Conservation (phyloP, 768 basidiomycete genomes). For the Hebeloma cylindrosporum region DNA sequence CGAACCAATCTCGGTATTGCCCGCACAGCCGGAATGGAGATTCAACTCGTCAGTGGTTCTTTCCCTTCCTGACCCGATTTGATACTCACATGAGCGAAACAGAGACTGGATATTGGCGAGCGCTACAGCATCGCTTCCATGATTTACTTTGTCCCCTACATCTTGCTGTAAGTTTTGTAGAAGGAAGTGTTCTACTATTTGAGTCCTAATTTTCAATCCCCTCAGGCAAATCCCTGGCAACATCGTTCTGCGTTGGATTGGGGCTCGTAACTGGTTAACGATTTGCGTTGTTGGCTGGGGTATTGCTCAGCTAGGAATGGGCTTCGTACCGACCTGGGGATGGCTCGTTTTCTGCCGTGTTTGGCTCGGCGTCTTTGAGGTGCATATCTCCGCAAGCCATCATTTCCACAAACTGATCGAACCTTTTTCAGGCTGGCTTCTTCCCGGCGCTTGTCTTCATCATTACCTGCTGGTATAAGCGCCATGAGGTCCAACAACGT, state of each 20-base stretch:
- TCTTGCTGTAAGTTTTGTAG: constrained; percentile 28
- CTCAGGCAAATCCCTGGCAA: constrained; percentile 37
- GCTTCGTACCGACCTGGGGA: constrained; percentile 30
- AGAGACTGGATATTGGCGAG: constrained; percentile 31
- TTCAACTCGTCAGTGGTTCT: constrained; percentile 26
- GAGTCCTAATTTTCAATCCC: constrained; percentile 28
- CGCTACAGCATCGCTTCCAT: constrained; percentile 35
- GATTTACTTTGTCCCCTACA: constrained; percentile 38
- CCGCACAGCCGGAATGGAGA: constrained; percentile 36
- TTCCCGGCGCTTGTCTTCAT: constrained; percentile 43
- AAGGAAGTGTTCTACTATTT: constrained; percentile 18
- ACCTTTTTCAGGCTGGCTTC: constrained; percentile 35
- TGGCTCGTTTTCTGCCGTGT: constrained; percentile 27
- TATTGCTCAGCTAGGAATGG: constrained; percentile 31
- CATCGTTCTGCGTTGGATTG: constrained; percentile 26
- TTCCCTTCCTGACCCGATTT: neutral
- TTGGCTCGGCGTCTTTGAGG: constrained; percentile 32
- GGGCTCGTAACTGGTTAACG: constrained; percentile 27
- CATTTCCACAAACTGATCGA: neutral
- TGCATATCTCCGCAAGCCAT: constrained; percentile 11
- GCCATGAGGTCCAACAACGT: constrained; percentile 44
- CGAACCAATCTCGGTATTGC: constrained; percentile 38
- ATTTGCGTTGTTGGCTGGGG: constrained; percentile 31
- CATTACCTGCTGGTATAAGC: constrained; percentile 43
- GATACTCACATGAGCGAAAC: neutral